A percentile compares a stretch with the other conserved stretches of the same genome.
Evolutionary conservation across 2,329 filamentous ascomycete species (phyloP).

Genomic region (Neonectria neomacrospora): DNA sequence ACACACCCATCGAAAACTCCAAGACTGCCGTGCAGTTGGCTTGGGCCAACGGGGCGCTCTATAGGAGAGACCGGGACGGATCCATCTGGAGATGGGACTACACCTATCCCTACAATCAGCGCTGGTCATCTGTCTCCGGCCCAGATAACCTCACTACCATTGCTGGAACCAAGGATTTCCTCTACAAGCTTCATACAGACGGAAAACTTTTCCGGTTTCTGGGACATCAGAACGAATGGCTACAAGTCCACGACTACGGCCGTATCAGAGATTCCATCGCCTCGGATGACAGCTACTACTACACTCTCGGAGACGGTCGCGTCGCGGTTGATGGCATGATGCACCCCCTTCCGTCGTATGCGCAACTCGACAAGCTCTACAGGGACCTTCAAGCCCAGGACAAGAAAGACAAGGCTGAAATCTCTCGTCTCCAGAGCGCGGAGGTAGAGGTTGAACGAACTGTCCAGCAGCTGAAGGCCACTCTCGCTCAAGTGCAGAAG

Average conservation of each 20-base stretch:
- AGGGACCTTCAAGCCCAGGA: neutral
- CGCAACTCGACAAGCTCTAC: conserved; percentile 20
- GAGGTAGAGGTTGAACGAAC: neutral
- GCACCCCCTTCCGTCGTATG: conserved; percentile 15
- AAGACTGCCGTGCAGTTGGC: conserved; percentile 6
- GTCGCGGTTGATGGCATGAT: conserved; percentile 15
- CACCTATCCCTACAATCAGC: neutral
- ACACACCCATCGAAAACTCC: conserved; percentile 7
- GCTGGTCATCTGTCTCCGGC: conserved; percentile 9
- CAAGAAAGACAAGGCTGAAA: conserved; percentile 4
- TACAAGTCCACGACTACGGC: conserved; percentile 11
- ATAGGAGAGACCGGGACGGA: neutral
- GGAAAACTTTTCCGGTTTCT: conserved; percentile 15
- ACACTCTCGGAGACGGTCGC: conserved; percentile 10
- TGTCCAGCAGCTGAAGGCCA: conserved; percentile 9
- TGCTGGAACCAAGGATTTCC: conserved; percentile 10
- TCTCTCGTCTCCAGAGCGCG: conserved; percentile 2
- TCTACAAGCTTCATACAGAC: conserved; percentile 13
- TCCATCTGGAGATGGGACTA: conserved; percentile 9
- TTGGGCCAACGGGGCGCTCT: conserved; percentile 8
- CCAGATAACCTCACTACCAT: conserved; percentile 4
- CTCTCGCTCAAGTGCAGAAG: neutral
- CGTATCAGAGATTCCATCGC: conserved; percentile 11
- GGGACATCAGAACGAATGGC: neutral
- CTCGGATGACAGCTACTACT: conserved; percentile 21